Base-by-base conservation (phyloP, 2,329 filamentous ascomycete species). In the Lachnellula suecica region DNA sequence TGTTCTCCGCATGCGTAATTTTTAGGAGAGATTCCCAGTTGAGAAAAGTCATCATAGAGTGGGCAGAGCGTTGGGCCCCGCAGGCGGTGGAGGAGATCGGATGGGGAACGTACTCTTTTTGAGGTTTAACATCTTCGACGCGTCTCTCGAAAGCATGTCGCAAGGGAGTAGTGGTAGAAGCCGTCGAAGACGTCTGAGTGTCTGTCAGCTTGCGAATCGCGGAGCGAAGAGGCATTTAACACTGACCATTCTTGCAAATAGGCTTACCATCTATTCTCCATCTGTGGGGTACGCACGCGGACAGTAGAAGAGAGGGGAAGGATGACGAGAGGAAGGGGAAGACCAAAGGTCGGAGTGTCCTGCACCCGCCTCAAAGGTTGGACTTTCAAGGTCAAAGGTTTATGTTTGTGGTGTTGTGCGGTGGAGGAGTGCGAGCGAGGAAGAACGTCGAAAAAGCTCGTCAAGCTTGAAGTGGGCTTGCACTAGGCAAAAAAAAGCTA, bases 21-120 rank as follows among this genome's bases (percentile, higher is more conserved):
- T 81, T 89, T 97, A 90, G 88, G 94, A 99, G 95, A 99, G 94
- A 99, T 99, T 99, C 94, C 94, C 94, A 99, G 96, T 89, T 86
- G 66, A 85, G 80, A 75, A 75, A 80, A 78, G 89, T 95, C 92
- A 96, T 96, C 79, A 84, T 77, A 64, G 64, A 66, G 70, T 63
- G 66, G 66, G 65, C 60, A 65, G 57, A 27, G 46, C 49, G 66
- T 43, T 56, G 51, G 24, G 49, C 49, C 40, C 50, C 45, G 20
- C 27, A 23, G 44, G 23, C 50, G 43, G 31, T 11, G 29, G 46
- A n/a, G 34, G 51, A 47, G 42, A 13, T 47, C 17, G 27, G 37
- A 53, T 20, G 50, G 20, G 29, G 52, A 44, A 81, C 87, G 74
- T 85, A 96, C 94, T 85, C 90, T 74, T 97, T 99, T 29, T 89